Conservation (phyloP, 2,329 filamentous ascomycete species). For the Fusarium globosum region DNA sequence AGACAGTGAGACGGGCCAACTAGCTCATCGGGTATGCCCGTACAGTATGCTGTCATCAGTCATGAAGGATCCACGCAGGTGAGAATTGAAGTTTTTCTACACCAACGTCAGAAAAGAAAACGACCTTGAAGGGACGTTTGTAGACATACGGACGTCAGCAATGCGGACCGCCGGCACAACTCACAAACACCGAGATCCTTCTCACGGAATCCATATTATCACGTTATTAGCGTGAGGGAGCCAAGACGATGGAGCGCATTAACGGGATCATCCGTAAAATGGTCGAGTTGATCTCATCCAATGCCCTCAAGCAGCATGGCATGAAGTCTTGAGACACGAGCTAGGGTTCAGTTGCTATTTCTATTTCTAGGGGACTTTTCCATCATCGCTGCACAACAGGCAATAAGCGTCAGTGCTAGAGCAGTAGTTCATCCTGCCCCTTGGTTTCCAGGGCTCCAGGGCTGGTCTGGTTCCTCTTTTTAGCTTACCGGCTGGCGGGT, state of each 20-base stretch:
- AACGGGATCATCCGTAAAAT: constrained; percentile 2
- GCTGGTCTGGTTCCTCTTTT: constrained; percentile 36
- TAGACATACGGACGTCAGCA: constrained; percentile 13
- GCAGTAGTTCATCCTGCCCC: constrained; percentile 29
- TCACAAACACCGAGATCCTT: constrained; percentile 8
- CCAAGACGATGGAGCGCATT: constrained; percentile 8
- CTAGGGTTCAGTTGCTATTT: constrained; percentile 21
- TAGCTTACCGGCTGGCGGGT: constrained; percentile 34
- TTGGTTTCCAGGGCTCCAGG: constrained; percentile 1
- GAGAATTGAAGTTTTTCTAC: neutral
- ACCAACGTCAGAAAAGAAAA: neutral
- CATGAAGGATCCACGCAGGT: constrained; percentile 8
- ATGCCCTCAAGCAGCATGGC: neutral
- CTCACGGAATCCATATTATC: neutral
- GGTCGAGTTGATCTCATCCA: constrained; percentile 1
- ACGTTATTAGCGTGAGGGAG: constrained; percentile 26
- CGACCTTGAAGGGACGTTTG: constrained; percentile 5
- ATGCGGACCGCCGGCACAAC: constrained; percentile 5
- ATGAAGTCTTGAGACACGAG: constrained; percentile 25
- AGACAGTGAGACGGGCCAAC: constrained; percentile 3
- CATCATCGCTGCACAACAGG: constrained; percentile 8
- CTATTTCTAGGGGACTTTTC: constrained; percentile 29
- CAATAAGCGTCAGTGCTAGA: constrained; percentile 19
- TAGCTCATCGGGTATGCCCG: constrained; percentile 17
- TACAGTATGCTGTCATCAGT: constrained; percentile 11